These are phyloP conservation scores for Bauhinia variegata DNA, from an alignment of 306 rosid genomes.

Conservation along the genomic window DNA sequence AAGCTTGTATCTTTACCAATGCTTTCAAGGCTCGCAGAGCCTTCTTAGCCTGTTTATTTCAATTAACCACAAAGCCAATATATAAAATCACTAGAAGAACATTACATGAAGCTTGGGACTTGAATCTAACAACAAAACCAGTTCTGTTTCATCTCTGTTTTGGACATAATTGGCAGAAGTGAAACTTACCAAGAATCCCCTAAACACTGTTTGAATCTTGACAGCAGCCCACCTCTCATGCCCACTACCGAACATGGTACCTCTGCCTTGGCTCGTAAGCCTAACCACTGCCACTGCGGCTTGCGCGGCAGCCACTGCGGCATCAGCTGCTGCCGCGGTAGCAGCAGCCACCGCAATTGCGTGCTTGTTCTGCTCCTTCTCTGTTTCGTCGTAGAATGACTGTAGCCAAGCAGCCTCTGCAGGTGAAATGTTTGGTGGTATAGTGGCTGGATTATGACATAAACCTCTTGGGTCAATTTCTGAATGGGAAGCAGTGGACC, in stretches of 20 bases:
- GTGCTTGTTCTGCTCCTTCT: constrained; percentile 78
- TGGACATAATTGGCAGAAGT: not conserved
- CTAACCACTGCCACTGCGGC: constrained; percentile 88
- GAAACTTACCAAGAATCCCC: constrained; percentile 71
- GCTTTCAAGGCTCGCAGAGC: constrained; percentile 90
- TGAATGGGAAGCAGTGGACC: too few relatives aligned
- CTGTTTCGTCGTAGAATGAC: constrained; percentile 61
- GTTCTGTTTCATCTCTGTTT: not conserved
- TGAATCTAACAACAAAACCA: constrained; percentile 11
- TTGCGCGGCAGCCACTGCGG: constrained; percentile 84
- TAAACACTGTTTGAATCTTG: constrained; percentile 72
- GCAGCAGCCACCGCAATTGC: constrained; percentile 93
- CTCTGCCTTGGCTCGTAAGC: constrained; percentile 78
- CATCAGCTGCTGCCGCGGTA: constrained; percentile 84
- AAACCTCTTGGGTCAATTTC: constrained; percentile 39
- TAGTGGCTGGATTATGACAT: constrained; percentile 70
- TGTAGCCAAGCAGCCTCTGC: constrained; percentile 86
- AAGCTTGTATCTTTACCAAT: constrained; percentile 85
- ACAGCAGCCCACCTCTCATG: constrained; percentile 72
- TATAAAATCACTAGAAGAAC: not conserved
- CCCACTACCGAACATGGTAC: constrained; percentile 68
- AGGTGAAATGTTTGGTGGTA: constrained; percentile 75
- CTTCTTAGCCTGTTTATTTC: constrained; percentile 69
- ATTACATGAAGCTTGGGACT: not conserved
- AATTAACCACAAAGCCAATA: constrained; percentile 3